Evolutionary conservation across 441 rosid species (phyloP), one percentile per base, ranked within the genome.

Genomic region (California macrophylla): DNA sequence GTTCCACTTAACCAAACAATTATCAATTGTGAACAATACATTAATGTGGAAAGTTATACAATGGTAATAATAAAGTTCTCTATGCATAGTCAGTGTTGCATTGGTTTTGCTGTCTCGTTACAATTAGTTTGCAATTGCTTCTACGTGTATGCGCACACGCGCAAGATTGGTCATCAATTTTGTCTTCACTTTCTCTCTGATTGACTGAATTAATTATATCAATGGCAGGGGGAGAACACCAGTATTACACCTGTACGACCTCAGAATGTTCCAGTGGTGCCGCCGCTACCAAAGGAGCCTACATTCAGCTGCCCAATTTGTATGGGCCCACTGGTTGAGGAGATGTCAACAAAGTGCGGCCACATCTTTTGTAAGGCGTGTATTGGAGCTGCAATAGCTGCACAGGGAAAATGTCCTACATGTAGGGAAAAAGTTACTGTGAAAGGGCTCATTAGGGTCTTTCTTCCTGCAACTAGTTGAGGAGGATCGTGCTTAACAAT

Each of bases 341-440:
- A 88, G 81, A 81, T 78, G 73, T 80, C 99, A 32, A 94, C 99
- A 24, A 92, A 84, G 78, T 94, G 99, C 69, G 99, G 99, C 67
- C 99, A 94, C 68, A 94, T 94, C 54, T 94, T 94, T 83, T 94
- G 98, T 73, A 86, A 83, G 80, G 38, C 15, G n/a, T 94, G 99
- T 82, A 86, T 94, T 24, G 83, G 45, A 82, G 70, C 73, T 62
- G 97, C 93, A 6, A 76, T 90, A 50, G 68, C 81, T 70, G 25
- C 40, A 2, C 90, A 89, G 81, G 78, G 75, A 61, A 90, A 85
- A 77, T 94, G 99, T 74, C 99, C 98, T 6, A 84, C 98, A 0
- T 94, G 99, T 79, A 79, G 99, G 82, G 89, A 92, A 79, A 82
- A 67, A 30, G 82, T 90, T 6, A 73, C 78, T 6, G 65, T 25